Base-by-base conservation (phyloP, 2,329 filamentous ascomycete genomes). In the Colletotrichum agaves region DNA sequence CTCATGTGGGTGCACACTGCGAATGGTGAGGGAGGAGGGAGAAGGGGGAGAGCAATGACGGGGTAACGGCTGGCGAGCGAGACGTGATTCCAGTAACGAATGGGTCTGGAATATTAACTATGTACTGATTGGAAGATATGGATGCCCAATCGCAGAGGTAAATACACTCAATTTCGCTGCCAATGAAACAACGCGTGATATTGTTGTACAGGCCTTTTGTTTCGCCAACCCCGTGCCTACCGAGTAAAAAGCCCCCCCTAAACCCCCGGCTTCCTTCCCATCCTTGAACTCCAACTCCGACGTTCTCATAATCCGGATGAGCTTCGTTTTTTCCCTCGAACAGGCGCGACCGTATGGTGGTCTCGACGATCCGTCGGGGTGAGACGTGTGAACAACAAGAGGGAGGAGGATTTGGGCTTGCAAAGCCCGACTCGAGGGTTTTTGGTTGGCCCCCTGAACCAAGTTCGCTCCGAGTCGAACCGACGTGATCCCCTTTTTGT, bases 181-280 rank as follows among this genome's bases (percentile, higher is more conserved):
- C 37, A 10, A n/a, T n/a, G n/a, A 52, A 63, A 53, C 23, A 58
- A 67, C 46, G 50, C 60, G 57, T 50, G 47, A 62, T 58, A 58
- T 37, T 66, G 35, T 37, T 66, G 35, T 67, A 67, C 63, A 63
- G 63, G 52, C 23, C 44, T 52, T 57, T 37, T 63, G 8, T 44
- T 63, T 53, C 43, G 59, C 35, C 37, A n/a, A 47, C 27, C 47
- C 12, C 15, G 33, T 52, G 12, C 47, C 47, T 52, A 27, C 43
- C 41, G 21, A 23, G 11, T 31, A 5, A 11, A 41, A 21, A n/a
- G n/a, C 33, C 62, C 21, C 27, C 33, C 15, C 3, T 33, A 21
- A n/a, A n/a, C 33, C 62, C 21, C 27, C 33, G 10, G 2, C 37
- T 39, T 33, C 57, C 44, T 15, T 49, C 44, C 56, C 57, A 49